Conservation (phyloP, 2,329 filamentous ascomycete species). For the Chaetomiaceae sp. region DNA sequence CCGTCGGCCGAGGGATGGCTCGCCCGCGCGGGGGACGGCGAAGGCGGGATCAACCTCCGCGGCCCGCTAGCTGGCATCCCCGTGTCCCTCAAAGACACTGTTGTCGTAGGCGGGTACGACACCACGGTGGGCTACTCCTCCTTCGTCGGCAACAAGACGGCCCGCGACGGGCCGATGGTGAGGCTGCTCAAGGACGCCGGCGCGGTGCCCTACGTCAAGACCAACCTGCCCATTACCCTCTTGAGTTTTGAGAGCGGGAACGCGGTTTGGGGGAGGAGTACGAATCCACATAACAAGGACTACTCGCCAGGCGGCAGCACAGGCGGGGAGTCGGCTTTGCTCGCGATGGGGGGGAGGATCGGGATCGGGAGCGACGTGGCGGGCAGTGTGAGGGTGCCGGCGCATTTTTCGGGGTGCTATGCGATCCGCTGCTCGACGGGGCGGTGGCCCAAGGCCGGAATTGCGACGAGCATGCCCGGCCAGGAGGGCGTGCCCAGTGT, state of each 20-base stretch:
- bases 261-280: slow-evolving; percentile 74
- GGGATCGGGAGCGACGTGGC: slow-evolving; percentile 90
- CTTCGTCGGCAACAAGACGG: slow-evolving; percentile 62
- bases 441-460: slow-evolving; percentile 81
- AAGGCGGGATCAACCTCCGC: slow-evolving; percentile 62
- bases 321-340: slow-evolving; percentile 75
- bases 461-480: slow-evolving; percentile 83
- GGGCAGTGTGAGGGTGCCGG: slow-evolving; percentile 79
- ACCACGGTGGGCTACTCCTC: slow-evolving; percentile 74
- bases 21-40: slow-evolving; percentile 8
- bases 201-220: slow-evolving; percentile 89
- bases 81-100: slow-evolving; percentile 75
- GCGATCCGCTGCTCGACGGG: slow-evolving; percentile 82
- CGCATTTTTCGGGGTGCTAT: slow-evolving; percentile 87
- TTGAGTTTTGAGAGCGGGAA: slow-evolving; percentile 79
- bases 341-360: slow-evolving; percentile 79
- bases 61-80: slow-evolving; percentile 85
- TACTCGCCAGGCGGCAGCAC: slow-evolving; percentile 90
- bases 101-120: slow-evolving; percentile 80
- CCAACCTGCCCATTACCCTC: slow-evolving; percentile 80
- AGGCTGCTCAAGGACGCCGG: slow-evolving; percentile 80
- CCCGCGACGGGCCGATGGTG: slow-evolving; percentile 67
- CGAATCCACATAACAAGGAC: slow-evolving; percentile 76
- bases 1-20: slow-evolving; percentile 71
- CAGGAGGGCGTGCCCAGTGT: slow-evolving; percentile 87